Evolutionary conservation across 495 filamentous ascomycete genomes (phyloP).

Genomic region (Aspergillus steynii): DNA sequence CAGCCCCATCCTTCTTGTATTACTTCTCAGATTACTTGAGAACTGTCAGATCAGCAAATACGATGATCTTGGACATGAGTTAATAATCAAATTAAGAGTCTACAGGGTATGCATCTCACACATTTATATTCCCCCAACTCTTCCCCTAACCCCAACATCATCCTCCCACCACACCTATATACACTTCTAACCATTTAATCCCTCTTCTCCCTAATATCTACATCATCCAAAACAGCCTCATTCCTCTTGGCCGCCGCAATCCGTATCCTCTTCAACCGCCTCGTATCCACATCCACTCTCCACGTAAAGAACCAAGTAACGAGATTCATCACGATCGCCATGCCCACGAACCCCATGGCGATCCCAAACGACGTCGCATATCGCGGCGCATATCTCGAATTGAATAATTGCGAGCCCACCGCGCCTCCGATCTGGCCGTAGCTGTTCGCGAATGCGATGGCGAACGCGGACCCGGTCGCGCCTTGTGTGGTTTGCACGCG

Average conservation of each 20-base stretch:
- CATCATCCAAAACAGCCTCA: slow-evolving; percentile 44
- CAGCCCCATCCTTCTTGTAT: too few species aligned
- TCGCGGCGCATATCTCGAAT: slow-evolving; percentile 31
- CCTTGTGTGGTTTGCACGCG: slow-evolving; percentile 44
- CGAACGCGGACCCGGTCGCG: slow-evolving; percentile 46
- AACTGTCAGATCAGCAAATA: too few species aligned
- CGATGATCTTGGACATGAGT: too few species aligned
- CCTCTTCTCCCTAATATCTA: slow-evolving; percentile 24
- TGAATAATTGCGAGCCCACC: slow-evolving; percentile 37
- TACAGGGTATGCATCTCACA: too few species aligned
- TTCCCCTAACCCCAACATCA: too few species aligned
- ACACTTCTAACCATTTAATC: neutral
- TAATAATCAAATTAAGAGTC: too few species aligned
- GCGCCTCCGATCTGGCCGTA: slow-evolving; percentile 40
- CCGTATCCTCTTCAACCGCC: slow-evolving; percentile 39
- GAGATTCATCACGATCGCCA: slow-evolving; percentile 22
- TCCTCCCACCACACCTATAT: too few species aligned
- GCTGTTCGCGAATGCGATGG: slow-evolving; percentile 45
- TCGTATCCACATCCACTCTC: slow-evolving; percentile 40
- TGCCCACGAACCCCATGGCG: slow-evolving; percentile 33
- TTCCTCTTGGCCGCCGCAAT: slow-evolving; percentile 36
- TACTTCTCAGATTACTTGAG: too few species aligned
- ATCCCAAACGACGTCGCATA: slow-evolving; percentile 32
- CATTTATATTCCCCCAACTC: too few species aligned
- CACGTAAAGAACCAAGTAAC: slow-evolving; percentile 24